phyloP scores from a whole-genome alignment of 495 filamentous ascomycete species.

The Xylaria sp. region DNA sequence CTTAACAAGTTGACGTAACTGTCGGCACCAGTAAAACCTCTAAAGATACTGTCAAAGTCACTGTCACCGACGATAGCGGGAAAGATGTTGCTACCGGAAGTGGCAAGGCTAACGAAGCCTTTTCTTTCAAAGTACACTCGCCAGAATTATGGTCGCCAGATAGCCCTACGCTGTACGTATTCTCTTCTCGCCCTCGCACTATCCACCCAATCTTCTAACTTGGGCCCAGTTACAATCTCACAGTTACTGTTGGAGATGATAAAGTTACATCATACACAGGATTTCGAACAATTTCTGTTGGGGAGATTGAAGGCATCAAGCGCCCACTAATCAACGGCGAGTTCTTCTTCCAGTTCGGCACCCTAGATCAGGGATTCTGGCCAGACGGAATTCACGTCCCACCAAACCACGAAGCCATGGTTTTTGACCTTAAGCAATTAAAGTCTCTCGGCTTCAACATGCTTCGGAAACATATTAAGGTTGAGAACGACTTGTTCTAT shows the following conservation, averaged over 20 bases:
- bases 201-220: constrained; percentile 3
- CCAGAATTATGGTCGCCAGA: constrained; percentile 66
- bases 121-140: constrained; percentile 58
- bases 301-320: constrained; percentile 61
- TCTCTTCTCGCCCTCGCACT: neutral
- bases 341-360: constrained; percentile 70
- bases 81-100: constrained; percentile 41
- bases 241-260: constrained; percentile 62
- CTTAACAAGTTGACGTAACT: constrained; percentile 55
- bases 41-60: constrained; percentile 42
- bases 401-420: constrained; percentile 68
- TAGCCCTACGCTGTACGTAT: constrained; percentile 56
- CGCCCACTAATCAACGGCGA: constrained; percentile 69
- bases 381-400: constrained; percentile 70
- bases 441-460: constrained; percentile 71
- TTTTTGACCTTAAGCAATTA: constrained; percentile 65
- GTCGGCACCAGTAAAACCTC: constrained; percentile 46
- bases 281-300: constrained; percentile 67
- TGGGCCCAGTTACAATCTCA: constrained; percentile 59
- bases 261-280: constrained; percentile 66
- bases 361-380: constrained; percentile 74
- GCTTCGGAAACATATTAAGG: constrained; percentile 76
- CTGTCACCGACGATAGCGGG: constrained; percentile 50
- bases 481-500: constrained; percentile 71
- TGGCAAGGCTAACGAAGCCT: constrained; percentile 52